Evolutionary conservation across 148 eudicot species (phyloP), one percentile per base, ranked within the genome.

Genomic region (Nyssa sinensis): DNA sequence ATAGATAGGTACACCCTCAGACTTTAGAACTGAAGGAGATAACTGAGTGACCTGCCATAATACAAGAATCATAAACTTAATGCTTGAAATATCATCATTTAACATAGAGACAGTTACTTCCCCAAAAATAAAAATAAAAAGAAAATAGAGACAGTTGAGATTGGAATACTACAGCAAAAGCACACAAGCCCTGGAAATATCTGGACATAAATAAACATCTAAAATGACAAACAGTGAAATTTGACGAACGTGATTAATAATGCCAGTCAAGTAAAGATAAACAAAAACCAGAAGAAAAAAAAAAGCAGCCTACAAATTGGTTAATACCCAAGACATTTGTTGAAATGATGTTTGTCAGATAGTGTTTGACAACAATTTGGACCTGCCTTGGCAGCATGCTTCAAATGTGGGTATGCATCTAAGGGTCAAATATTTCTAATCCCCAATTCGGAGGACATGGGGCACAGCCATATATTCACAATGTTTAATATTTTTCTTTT

Each of bases 1-100:
- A 67, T 78, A 85, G 19, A 89, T 87, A 1, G 93, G 90, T 39
- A 89, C 88, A 61, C 84, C 83, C 77, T 89, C 93, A 29, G 85
- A 81, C 74, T 83, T 84, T 11, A 89, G 66, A 67, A 89, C 74
- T 4, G 88, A 78, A 66, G 93, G 93, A 31, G 88, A 89, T 57
- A 89, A 78, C 82, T 86, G 90, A 47, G 90, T 89, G 12, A 86
- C 90, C 92, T 86, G 85, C 73, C 27, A 34, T 21, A 44, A 70
- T 49, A 80, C 24, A 72, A 33, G 21, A 58, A n/a, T 17, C 21
- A 17, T 68, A 62, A 62, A 39, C 41, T 13, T 19, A 49, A 27
- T 19, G 14, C 69, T 60, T 33, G 19, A 21, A 66, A 19, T n/a
- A 14, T 31, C 62, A 39, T 21, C 39, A 17, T 41, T 53, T 28